Evolutionary conservation across 805 yeast species (phyloP), one percentile per base, ranked within the genome.

Genomic region (Metschnikowia kofuensis): DNA sequence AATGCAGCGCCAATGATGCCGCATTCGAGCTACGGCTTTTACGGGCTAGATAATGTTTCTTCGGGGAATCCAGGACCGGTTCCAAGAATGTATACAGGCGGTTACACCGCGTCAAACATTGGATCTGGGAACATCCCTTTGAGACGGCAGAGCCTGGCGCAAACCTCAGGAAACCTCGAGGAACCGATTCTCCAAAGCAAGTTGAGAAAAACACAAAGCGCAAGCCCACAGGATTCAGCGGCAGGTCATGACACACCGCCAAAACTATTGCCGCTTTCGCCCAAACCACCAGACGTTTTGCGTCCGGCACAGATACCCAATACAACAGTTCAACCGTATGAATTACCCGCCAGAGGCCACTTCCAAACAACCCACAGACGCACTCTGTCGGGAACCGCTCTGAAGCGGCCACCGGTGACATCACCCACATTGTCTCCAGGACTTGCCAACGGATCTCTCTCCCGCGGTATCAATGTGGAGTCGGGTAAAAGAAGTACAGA

Each of bases 381-480:
- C 21, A 59, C 70, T 10, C 55, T 56, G 14, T 62, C 75, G 0
- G 50, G 56, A 52, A n/a, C 42, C 4, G 28, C 31, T 15, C 38
- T n/a, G 46, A 47, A 14, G 39, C 50, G 21, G 39, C 41, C 26
- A 2, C 26, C 40, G 12, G 16, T 10, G 26, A 36, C 45, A 38
- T 38, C 45, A 11, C 47, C 38, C 11, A 59, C 10, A 30, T 29
- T 50, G 7, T 65, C 64, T 0, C 80, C 82, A 1, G 79, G 81
- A 1, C 78, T 80, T 4, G 79, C 79, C 0, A 72, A 70, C 26
- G 75, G 76, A 10, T 71, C 67, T 1, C 52, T 65, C n/a, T 57
- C 68, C 4, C 59, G 75, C 30, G 77, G 76, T 0, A 68, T 67
- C 41, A 67, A 66, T 50, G 58, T 63, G 29, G 64, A 62, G 50